Base-by-base conservation (phyloP, 345 rosid genomes). In the Pugionium cornutum region DNA sequence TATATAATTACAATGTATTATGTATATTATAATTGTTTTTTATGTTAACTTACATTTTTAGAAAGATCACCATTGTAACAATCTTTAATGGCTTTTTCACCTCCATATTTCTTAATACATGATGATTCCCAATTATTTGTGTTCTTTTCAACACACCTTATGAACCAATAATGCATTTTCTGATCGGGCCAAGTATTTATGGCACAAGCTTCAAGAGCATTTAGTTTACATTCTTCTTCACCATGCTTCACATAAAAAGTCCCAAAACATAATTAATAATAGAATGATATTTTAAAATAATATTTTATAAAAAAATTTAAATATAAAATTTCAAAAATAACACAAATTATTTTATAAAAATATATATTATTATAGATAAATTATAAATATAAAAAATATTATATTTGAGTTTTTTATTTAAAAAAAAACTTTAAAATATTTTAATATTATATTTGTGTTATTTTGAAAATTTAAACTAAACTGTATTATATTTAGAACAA, bases 171-270 rank as follows among this genome's bases (percentile, higher is more conserved):
- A 46, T 89, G 87, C 43, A 48, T 28, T n/a, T 31, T 64, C 90
- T 86, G 76, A 46, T 84, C 75, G 1, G 89, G 91, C 82, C 66
- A 83, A 40, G 63, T 34, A 8, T 39, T 59, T 50, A 89, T 85
- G 72, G 76, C 80, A 36, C 94, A 89, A 8, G 96, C 92, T 33
- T 89, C 84, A 8, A 87, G 75, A 1, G 79, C 67, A 41, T 85
- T 89, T 7, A 89, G 67, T 44, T 78, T 77, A 66, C 94, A 89
- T 72, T 89, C 96, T 52, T 83, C 81, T 46, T 80, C 79, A 7
- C 94, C 96, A 48, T 86, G 96, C 94, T 86, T 76, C 59, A 55
- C 37, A 54, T n/a, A 40, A 37, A 37, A 70, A 48, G 53, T 5
- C 41, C 18, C 18, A 18, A 37, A 4, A 37, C 5, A 37, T 1